Conservation (phyloP, 2,329 filamentous ascomycete species). For the Trichoderma afroharzianum region DNA sequence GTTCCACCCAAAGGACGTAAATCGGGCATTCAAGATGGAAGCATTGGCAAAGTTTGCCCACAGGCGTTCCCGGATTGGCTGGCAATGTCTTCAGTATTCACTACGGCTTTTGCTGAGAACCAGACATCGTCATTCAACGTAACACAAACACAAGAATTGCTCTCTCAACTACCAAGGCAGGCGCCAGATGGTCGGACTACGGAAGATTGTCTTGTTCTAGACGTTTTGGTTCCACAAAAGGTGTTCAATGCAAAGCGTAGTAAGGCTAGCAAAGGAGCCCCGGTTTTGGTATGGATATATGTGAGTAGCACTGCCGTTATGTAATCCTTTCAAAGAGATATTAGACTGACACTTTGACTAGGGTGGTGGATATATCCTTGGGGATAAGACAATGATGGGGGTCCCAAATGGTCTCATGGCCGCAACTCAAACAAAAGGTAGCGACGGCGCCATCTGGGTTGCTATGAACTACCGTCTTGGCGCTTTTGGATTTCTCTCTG, state of each 20-base stretch:
- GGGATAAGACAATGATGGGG: slow-evolving; percentile 10
- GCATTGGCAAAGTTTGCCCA: slow-evolving; percentile 15
- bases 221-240: slow-evolving; percentile 6
- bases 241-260: not conserved
- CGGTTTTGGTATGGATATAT: slow-evolving; percentile 13
- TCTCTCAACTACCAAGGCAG: not conserved
- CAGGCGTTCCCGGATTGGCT: slow-evolving; percentile 1
- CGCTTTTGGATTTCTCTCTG: slow-evolving; percentile 15
- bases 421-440: not conserved
- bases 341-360: not conserved
- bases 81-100: not conserved
- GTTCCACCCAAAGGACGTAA: slow-evolving; percentile 6
- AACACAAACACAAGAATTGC: not conserved
- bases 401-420: not conserved
- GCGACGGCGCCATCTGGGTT: slow-evolving; percentile 7
- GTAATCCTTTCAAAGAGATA: not conserved
- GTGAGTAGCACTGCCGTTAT: not conserved
- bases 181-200: not conserved
- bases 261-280: not conserved
- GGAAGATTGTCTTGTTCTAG: slow-evolving; percentile 14
- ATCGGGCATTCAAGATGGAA: slow-evolving; percentile 5
- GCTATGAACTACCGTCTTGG: slow-evolving; percentile 13
- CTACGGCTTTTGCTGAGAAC: not conserved
- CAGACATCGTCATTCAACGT: slow-evolving; percentile 10
- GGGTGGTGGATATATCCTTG: slow-evolving; percentile 13